These are phyloP conservation scores for Sclerotinia minor DNA, from an alignment of 2,329 filamentous ascomycete genomes.

Conservation along the genomic window DNA sequence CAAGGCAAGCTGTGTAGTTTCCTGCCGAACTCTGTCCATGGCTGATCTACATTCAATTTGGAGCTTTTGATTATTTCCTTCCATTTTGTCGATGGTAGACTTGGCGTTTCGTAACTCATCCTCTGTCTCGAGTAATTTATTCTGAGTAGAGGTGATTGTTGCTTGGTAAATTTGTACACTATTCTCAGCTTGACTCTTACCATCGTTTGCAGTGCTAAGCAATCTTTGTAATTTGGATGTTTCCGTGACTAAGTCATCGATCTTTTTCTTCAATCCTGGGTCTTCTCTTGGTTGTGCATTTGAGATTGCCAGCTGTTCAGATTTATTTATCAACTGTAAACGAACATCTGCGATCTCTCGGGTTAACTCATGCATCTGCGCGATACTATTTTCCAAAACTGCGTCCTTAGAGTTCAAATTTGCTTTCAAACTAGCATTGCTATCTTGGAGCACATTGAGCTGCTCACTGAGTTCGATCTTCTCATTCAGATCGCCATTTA, in stretches of 20 bases:
- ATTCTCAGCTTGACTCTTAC: conserved; percentile 32
- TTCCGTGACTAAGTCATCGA: conserved; percentile 34
- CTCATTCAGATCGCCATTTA: conserved; percentile 30
- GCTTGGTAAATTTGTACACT: conserved; percentile 26
- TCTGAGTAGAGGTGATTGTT: conserved; percentile 20
- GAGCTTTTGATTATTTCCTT: conserved; percentile 37
- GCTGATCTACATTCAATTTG: background rate
- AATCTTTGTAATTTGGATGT: conserved; percentile 36
- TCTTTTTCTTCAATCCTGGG: conserved; percentile 27
- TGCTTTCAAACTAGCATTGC: conserved; percentile 29
- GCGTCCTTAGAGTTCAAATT: conserved; percentile 26
- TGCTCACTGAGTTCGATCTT: conserved; percentile 29
- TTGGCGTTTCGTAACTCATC: conserved; percentile 25
- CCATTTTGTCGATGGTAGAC: conserved; percentile 36
- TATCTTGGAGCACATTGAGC: conserved; percentile 33
- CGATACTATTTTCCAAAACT: conserved; percentile 27
- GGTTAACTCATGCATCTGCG: conserved; percentile 29
- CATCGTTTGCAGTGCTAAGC: conserved; percentile 41
- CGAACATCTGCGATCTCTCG: conserved; percentile 29
- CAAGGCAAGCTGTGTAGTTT: conserved; percentile 33
- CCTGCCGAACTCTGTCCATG: conserved; percentile 28
- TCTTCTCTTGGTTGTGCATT: conserved; percentile 32
- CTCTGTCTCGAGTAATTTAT: conserved; percentile 27
- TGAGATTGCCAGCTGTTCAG: conserved; percentile 30
- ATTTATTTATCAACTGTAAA: conserved; percentile 31